A percentile compares a stretch with the other conserved stretches of the same genome.
Evolutionary conservation across 768 basidiomycete genomes (phyloP).

Genomic region (Clathrus columnatus): DNA sequence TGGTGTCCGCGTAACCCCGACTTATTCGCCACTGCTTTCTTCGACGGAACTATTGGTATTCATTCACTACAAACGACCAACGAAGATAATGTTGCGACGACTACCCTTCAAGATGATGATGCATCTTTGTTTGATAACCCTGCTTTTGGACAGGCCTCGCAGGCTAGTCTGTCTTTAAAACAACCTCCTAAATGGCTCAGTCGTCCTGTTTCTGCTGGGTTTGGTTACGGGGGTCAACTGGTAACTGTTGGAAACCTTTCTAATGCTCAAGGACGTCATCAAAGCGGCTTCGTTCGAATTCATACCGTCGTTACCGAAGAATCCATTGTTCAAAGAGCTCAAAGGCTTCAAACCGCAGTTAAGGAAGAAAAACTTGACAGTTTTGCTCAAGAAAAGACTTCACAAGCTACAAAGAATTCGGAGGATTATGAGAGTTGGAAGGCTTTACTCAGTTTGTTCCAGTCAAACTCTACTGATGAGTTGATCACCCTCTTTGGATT

Average conservation of each 20-base stretch:
- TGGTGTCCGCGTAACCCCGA: conserved; percentile 92
- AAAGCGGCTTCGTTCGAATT: conserved; percentile 75
- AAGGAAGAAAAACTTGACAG: conserved; percentile 43
- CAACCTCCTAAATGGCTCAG: conserved; percentile 97
- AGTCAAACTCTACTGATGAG: conserved; percentile 82
- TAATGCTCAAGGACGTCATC: conserved; percentile 62
- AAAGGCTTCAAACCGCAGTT: conserved; percentile 53
- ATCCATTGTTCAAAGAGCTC: conserved; percentile 64
- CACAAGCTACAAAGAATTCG: conserved; percentile 18
- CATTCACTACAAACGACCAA: conserved; percentile 93
- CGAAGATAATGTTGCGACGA: conserved; percentile 30
- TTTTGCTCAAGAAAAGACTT: conserved; percentile 59
- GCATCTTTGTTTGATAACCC: conserved; percentile 74
- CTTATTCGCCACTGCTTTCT: conserved; percentile 86
- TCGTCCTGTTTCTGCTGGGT: conserved; percentile 69
- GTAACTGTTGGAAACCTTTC: conserved; percentile 68
- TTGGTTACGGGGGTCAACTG: conserved; percentile 89
- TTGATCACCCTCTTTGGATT: conserved; percentile 86
- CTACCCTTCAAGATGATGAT: conserved; percentile 44
- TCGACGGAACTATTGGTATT: conserved; percentile 89
- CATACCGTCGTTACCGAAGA: conserved; percentile 71
- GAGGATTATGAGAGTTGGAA: conserved; percentile 64
- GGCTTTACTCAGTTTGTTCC: conserved; percentile 81
- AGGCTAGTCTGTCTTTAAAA: conserved; percentile 69
- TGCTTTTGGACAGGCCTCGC: conserved; percentile 39